Percentiles rank a stretch among this genome's conserved stretches.
Evolutionary conservation across 2,329 filamentous ascomycete genomes (phyloP).

Genomic region (Aaosphaeria pasadenensis): DNA sequence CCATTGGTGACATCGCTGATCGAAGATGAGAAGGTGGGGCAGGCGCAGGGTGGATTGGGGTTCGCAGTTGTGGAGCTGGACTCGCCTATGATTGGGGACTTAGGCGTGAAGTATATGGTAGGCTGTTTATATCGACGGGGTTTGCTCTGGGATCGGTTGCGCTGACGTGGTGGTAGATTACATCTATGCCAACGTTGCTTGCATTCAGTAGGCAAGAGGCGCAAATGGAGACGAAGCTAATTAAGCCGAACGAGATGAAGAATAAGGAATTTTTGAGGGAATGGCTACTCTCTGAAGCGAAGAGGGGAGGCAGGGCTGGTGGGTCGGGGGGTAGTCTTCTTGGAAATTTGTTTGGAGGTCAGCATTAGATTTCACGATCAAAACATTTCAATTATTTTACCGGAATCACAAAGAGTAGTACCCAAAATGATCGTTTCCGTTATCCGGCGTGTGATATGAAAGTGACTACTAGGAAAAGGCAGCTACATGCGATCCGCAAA

Average conservation of each 20-base stretch:
- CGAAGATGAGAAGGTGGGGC: conserved; percentile 43
- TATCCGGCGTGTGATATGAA: too few species aligned
- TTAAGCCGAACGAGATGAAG: conserved; percentile 45
- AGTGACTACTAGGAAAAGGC: too few species aligned
- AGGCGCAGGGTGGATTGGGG: conserved; percentile 44
- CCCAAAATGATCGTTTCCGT: too few species aligned
- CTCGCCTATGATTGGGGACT: conserved; percentile 40
- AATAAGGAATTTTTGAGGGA: conserved; percentile 41
- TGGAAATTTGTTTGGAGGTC: conserved; percentile 33
- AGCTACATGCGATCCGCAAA: too few species aligned
- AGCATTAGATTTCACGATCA: not conserved
- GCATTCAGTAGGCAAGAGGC: conserved; percentile 50
- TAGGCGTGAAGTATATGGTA: conserved; percentile 41
- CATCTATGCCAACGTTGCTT: conserved; percentile 48
- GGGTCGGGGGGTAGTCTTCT: conserved; percentile 44
- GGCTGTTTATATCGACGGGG: not conserved
- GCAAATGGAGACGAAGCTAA: conserved; percentile 46
- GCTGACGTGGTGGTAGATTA: conserved; percentile 29
- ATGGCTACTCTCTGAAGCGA: conserved; percentile 49
- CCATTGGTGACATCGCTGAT: conserved; percentile 44
- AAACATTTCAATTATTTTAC: too few species aligned
- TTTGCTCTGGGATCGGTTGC: not conserved
- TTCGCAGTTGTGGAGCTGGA: conserved; percentile 51
- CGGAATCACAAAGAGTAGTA: too few species aligned
- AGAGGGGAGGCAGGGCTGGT: conserved; percentile 42